Evolutionary conservation across 148 eudicot genomes (phyloP).

Genomic region (Silene uniflora): DNA sequence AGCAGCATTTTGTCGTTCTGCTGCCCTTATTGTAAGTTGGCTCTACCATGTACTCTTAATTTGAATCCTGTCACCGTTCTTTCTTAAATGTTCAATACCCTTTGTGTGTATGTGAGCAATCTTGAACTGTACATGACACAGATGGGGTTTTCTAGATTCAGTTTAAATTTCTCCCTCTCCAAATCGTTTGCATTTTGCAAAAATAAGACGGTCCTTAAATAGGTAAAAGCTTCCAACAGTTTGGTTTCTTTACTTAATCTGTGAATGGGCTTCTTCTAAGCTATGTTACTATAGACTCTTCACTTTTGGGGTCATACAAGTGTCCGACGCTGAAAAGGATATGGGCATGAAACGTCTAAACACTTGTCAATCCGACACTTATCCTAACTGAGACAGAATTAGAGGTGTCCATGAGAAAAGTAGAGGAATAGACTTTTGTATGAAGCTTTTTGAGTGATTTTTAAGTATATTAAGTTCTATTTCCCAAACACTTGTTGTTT

Average conservation of each 20-base stretch:
- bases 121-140: not conserved
- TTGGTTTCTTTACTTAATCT: not conserved
- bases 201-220: not conserved
- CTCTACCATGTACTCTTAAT: not conserved
- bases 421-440: too few relatives aligned
- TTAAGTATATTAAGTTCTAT: too few relatives aligned
- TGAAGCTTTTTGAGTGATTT: too few relatives aligned
- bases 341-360: not conserved
- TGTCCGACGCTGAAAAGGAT: too few relatives aligned
- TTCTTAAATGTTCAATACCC: not conserved
- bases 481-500: too few relatives aligned
- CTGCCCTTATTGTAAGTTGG: slow-evolving; percentile 68
- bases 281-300: too few relatives aligned
- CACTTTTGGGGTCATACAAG: too few relatives aligned
- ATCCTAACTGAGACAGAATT: too few relatives aligned
- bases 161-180: too few relatives aligned
- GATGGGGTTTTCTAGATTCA: not conserved
- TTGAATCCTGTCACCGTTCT: not conserved
- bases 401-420: too few relatives aligned
- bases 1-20: slow-evolving; percentile 79
- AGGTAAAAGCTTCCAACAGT: not conserved
- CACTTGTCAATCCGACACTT: too few relatives aligned
- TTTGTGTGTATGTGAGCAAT: not conserved
- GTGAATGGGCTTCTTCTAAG: not conserved
- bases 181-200: not conserved